Evolutionary conservation across 1,284 basidiomycete species (phyloP), one percentile per base, ranked within the genome.

Genomic region (Microbotryum lychnidis-dioicae): DNA sequence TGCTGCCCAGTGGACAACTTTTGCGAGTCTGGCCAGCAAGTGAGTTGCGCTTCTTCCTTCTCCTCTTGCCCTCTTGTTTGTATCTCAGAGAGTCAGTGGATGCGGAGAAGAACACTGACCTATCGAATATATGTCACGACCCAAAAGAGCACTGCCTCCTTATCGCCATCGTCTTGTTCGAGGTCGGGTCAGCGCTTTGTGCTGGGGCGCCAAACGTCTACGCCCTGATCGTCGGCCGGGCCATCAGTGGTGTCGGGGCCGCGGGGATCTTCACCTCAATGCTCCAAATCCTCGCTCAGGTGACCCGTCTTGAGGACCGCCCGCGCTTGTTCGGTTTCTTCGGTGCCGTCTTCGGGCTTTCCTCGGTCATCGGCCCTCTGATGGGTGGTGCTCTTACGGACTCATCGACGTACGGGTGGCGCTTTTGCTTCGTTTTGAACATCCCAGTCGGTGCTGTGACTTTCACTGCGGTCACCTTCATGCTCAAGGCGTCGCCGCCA

Each of bases 111-210:
- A 27, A 4, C 14, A 16, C 14, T 18, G 4, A 18, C 50, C 44
- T 23, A 20, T 18, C 12, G 20, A 2, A 25, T 27, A 14, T 31
- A 9, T 12, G 16, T 23, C 37, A 3, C 42, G 20, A 47, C 52
- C 16, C 42, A 1, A 29, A 25, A 53, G 59, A 61, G 29, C 65
- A 60, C 55, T 21, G 25, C 42, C 77, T 80, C 54, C 72, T 81
- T 46, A 66, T 65, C 14, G 73, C 78, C 50, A 74, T 82, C 60
- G 68, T 77, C 69, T 67, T 79, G 67, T 80, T 80, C 60, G 79
- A 80, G 59, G 60, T 81, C 27, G 81, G 81, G 4, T 78, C 76
- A 7, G 73, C 79, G 21, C 70, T 83, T 21, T 82, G 80, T 60
- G 81, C 76, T 18, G 75, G 79, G 6, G 75, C 80, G 0, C 75